Evolutionary conservation across 495 filamentous ascomycete genomes (phyloP), one percentile per base, ranked within the genome.

Genomic region (Gamarada debralockiae): DNA sequence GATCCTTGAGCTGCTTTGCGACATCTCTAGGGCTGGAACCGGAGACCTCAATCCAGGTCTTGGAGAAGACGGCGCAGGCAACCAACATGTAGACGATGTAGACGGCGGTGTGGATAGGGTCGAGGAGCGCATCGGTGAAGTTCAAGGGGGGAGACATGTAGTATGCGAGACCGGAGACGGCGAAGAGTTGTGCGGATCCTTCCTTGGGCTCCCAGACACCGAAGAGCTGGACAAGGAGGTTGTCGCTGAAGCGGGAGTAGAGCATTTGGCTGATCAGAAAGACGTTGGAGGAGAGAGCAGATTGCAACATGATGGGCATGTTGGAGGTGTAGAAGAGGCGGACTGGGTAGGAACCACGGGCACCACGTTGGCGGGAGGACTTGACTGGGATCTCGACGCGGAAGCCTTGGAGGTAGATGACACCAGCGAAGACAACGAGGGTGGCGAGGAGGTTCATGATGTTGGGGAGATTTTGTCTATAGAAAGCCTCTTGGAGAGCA

Each of bases 301-400:
- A 95, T 76, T 97, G 95, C 59, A 99, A 80, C 95, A 99, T 97
- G 77, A 99, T 99, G 62, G 95, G 95, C 95, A 99, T 90, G 81
- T 90, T 90, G 63, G 83, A 87, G 60, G 87, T 91, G 71, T 91
- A 91, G 77, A 90, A 91, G 34, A 90, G 84, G 62, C 86, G 85
- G 66, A 90, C 78, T 49, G 81, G 81, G 68, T 84, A 95, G 66
- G 74, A 90, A 74, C 77, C 95, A 63, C 95, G 92, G 72, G 96
- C 95, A 68, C 95, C 95, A 78, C 95, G 90, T 77, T 97, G 95
- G 76, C 92, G 91, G 55, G 91, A 92, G 36, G 91, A 96, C 82
- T 99, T 99, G 82, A 99, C 95, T 56, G 95, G 95, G 69, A 99
- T 97, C 73, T 99, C 95, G 65, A 99, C 95, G 58, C 95, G 92